Conservation (phyloP, 2,329 filamentous ascomycete genomes). For the Calonectria ilicicola region DNA sequence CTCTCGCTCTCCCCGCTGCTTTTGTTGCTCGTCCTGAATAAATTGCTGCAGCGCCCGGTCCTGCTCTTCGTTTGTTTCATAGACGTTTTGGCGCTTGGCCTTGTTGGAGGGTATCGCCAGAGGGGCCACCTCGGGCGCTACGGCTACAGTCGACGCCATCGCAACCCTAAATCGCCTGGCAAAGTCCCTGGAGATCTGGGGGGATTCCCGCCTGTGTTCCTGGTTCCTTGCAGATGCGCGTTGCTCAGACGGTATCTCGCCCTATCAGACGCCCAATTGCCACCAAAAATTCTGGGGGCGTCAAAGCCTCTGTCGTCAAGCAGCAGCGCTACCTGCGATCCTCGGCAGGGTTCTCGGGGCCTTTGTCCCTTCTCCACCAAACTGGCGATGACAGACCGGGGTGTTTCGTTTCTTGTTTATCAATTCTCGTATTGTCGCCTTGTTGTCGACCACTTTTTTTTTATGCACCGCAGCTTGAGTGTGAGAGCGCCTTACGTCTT, state of each 20-base stretch:
- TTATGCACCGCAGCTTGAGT: not conserved
- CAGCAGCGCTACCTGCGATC: conserved; percentile 5
- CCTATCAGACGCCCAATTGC: conserved; percentile 14
- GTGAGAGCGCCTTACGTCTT: not conserved
- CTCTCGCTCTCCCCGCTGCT: conserved; percentile 18
- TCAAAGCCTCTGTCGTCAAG: conserved; percentile 12
- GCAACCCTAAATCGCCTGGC: conserved; percentile 1
- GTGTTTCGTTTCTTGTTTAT: conserved; percentile 14
- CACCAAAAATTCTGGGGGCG: conserved; percentile 19
- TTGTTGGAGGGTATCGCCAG: conserved; percentile 2
- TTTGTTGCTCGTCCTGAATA: conserved; percentile 28
- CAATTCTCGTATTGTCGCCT: conserved; percentile 9
- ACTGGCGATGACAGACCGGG: conserved; percentile 19
- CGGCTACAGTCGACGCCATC: conserved; percentile 21
- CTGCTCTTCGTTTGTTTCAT: conserved; percentile 5
- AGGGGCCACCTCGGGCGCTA: conserved; percentile 22
- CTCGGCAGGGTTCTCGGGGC: conserved; percentile 17
- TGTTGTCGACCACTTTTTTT: too few species aligned
- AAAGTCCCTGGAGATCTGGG: conserved; percentile 15
- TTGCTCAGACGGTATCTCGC: conserved; percentile 2
- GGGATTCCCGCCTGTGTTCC: conserved; percentile 8
- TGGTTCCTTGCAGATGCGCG: conserved; percentile 25
- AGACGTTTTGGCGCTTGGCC: not conserved
- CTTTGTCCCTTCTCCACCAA: conserved; percentile 19
- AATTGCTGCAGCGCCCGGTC: conserved; percentile 12